phyloP scores from a whole-genome alignment of 2,329 filamentous ascomycete species.

The Pseudogymnoascus sp. region DNA sequence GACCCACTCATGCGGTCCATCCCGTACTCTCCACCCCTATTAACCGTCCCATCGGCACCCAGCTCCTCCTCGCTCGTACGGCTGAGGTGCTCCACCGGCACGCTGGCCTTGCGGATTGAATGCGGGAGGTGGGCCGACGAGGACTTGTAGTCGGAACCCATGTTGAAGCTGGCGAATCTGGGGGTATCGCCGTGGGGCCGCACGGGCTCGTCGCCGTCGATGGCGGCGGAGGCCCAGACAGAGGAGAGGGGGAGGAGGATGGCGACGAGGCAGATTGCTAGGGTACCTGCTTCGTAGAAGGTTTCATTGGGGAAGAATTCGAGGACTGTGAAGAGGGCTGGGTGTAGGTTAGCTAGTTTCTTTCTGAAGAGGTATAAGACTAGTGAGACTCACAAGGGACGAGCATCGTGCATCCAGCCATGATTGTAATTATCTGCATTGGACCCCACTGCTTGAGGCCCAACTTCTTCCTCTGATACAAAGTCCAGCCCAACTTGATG shows the following conservation, averaged over 20 bases:
- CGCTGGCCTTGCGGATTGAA: neutral
- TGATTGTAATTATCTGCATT: slow-evolving; percentile 61
- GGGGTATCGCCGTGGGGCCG: neutral
- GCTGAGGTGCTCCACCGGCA: neutral
- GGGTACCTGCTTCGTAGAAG: slow-evolving; percentile 46
- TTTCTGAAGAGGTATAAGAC: slow-evolving; percentile 7
- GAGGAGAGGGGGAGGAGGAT: slow-evolving; percentile 60
- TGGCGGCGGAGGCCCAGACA: slow-evolving; percentile 49
- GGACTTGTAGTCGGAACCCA: neutral
- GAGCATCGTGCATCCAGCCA: slow-evolving; percentile 60
- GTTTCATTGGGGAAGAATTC: slow-evolving; percentile 39
- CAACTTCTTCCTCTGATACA: slow-evolving; percentile 47
- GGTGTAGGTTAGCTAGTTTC: slow-evolving; percentile 12
- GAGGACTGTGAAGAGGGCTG: slow-evolving; percentile 54
- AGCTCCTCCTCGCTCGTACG: neutral
- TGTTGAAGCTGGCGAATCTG: neutral
- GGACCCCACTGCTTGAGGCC: slow-evolving; percentile 55
- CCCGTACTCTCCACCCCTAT: neutral
- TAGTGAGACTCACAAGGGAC: slow-evolving; percentile 47
- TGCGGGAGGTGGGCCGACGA: neutral
- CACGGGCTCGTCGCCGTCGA: slow-evolving; percentile 15
- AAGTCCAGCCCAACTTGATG: slow-evolving; percentile 51
- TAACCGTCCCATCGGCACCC: neutral
- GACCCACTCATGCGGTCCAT: neutral
- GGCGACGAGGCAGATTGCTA: slow-evolving; percentile 50